Evolutionary conservation across 2,329 filamentous ascomycete genomes (phyloP).

Genomic region (Arthroderma uncinatum): DNA sequence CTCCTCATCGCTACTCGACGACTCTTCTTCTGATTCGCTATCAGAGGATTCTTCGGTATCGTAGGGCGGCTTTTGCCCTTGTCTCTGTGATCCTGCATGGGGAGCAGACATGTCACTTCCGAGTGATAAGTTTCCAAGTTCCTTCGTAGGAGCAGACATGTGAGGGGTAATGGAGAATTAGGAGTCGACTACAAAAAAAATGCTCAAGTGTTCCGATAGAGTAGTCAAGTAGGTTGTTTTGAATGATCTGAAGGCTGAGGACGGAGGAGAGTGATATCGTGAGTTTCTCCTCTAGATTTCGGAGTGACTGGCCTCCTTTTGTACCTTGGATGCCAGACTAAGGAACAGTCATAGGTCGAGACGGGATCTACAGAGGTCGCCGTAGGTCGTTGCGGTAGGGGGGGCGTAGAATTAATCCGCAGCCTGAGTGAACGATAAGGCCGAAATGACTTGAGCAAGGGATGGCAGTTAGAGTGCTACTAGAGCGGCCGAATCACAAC

Average conservation of each 20-base stretch:
- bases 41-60: conserved; percentile 10
- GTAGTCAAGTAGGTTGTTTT: not conserved
- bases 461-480: not conserved
- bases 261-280: not conserved
- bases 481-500: not conserved
- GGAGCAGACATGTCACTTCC: conserved; percentile 25
- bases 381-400: not conserved
- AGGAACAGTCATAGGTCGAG: not conserved
- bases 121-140: conserved; percentile 32
- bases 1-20: conserved; percentile 13
- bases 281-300: not conserved
- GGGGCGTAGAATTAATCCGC: not conserved
- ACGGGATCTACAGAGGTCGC: conserved; percentile 1
- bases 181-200: too few species aligned
- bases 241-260: not conserved
- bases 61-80: conserved; percentile 15
- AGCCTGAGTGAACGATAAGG: conserved; percentile 1
- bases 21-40: conserved; percentile 19
- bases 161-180: conserved; percentile 6
- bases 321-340: not conserved
- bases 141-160: conserved; percentile 33
- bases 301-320: not conserved
- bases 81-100: conserved; percentile 21
- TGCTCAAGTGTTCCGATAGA: not conserved
- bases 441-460: not conserved